Evolutionary conservation across 495 filamentous ascomycete genomes (phyloP).

Genomic region (Rhypophila decipiens): DNA sequence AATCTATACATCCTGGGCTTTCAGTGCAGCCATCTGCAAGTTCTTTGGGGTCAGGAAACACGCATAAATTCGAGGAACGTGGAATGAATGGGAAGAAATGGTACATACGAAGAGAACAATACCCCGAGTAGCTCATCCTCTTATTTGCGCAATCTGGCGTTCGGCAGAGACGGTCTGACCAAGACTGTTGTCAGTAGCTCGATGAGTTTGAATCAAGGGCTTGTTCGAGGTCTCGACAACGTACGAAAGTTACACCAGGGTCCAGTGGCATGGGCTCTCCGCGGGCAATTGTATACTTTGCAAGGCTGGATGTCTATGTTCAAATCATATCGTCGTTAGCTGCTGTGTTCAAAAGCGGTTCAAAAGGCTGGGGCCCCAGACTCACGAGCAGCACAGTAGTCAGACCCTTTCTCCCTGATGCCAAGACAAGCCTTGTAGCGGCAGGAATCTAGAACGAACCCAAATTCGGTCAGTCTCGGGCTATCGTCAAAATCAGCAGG

Average conservation of each 20-base stretch:
- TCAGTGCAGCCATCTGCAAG: neutral
- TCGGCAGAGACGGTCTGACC: neutral
- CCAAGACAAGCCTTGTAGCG: neutral
- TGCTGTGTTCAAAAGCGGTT: neutral
- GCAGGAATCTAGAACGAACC: neutral
- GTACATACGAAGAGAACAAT: neutral
- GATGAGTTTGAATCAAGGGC: neutral
- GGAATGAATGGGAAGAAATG: neutral
- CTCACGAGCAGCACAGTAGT: neutral
- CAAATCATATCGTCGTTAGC: neutral
- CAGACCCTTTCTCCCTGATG: neutral
- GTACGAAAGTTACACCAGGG: neutral
- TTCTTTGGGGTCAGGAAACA: too few species aligned
- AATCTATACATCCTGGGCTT: too few species aligned
- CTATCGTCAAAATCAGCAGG: too few species aligned
- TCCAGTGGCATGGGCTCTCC: neutral
- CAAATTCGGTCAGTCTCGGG: too few species aligned
- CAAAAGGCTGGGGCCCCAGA: neutral
- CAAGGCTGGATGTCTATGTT: neutral
- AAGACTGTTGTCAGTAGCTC: neutral
- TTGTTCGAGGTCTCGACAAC: too few species aligned
- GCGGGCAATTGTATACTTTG: neutral
- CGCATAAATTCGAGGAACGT: neutral
- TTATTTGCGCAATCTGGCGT: neutral
- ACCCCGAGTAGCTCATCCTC: neutral